phyloP scores from a whole-genome alignment of 2,329 filamentous ascomycete genomes.

The Aspergillus chevalieri region DNA sequence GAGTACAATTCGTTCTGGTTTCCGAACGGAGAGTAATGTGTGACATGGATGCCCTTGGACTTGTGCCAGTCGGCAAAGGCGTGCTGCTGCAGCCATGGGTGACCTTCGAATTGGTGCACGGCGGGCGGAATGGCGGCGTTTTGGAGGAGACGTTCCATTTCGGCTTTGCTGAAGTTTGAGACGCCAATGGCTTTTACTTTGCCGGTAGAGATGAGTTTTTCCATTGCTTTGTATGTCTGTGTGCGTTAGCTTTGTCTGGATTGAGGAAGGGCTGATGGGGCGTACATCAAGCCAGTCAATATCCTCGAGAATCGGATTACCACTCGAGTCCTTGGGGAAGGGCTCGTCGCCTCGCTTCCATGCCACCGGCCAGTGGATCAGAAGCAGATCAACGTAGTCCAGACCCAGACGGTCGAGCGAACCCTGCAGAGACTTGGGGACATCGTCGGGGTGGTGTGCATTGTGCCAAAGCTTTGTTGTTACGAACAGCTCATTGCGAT shows the following conservation, averaged over 20 bases:
- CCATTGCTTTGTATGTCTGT: constrained; percentile 49
- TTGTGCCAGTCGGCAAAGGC: constrained; percentile 46
- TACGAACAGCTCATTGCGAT: constrained; percentile 59
- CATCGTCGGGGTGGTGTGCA: constrained; percentile 56
- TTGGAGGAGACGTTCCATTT: constrained; percentile 44
- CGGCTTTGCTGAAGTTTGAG: constrained; percentile 47
- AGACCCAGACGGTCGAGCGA: constrained; percentile 58
- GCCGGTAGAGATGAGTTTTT: constrained; percentile 34
- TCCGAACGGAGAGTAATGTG: constrained; percentile 51
- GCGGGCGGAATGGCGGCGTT: constrained; percentile 42
- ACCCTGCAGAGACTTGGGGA: constrained; percentile 54
- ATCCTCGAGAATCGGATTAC: constrained; percentile 37
- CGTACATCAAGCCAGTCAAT: constrained; percentile 46
- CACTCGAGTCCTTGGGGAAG: constrained; percentile 41
- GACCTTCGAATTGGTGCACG: constrained; percentile 48
- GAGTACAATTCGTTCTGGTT: constrained; percentile 49
- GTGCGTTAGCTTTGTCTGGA: not conserved
- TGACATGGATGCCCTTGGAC: constrained; percentile 47
- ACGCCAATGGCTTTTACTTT: constrained; percentile 48
- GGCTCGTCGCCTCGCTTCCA: constrained; percentile 45
- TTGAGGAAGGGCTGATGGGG: not conserved
- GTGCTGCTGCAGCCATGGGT: constrained; percentile 49
- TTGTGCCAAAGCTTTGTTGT: constrained; percentile 65
- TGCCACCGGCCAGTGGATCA: constrained; percentile 61
- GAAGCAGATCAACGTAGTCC: constrained; percentile 63